Evolutionary conservation across 371 early-diverging fungal species (phyloP).

Genomic region (Neoconidiobolus thromboides): DNA sequence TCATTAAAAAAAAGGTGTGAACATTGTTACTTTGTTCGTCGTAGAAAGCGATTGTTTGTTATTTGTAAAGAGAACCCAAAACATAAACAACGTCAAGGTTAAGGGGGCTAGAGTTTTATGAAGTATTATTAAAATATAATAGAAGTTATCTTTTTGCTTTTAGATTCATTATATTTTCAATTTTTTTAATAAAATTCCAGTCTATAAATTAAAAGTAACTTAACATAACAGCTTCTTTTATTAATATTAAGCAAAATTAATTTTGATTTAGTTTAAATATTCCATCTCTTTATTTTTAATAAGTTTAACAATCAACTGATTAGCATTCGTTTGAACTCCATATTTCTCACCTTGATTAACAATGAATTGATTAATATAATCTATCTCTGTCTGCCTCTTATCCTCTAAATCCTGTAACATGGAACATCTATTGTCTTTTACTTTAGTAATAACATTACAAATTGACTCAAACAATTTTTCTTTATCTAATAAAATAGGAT

Average conservation of each 20-base stretch:
- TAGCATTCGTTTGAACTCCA: too few relatives aligned
- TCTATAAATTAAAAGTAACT: too few relatives aligned
- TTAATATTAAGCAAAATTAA: too few relatives aligned
- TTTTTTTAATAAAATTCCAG: too few relatives aligned
- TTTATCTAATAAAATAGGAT: neutral
- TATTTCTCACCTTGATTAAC: neutral
- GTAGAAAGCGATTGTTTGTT: slow-evolving; percentile 56
- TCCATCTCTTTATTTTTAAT: too few relatives aligned
- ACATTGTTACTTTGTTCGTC: slow-evolving; percentile 54
- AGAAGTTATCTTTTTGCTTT: too few relatives aligned
- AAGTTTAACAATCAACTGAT: too few relatives aligned
- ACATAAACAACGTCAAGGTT: slow-evolving; percentile 73
- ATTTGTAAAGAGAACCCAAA: slow-evolving; percentile 60
- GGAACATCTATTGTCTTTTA: neutral
- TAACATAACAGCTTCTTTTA: too few relatives aligned
- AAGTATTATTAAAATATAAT: too few relatives aligned
- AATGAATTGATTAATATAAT: slow-evolving; percentile 2
- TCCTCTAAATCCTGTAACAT: slow-evolving; percentile 11
- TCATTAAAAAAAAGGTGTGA: slow-evolving; percentile 69
- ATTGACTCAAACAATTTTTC: neutral
- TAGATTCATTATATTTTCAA: too few relatives aligned
- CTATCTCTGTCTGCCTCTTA: slow-evolving; percentile 10
- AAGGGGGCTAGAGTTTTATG: slow-evolving; percentile 9
- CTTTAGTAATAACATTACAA: too few relatives aligned
- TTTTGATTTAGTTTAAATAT: too few relatives aligned